A percentile compares a stretch with the other conserved stretches of the same genome.
phyloP scores from a whole-genome alignment of 331 rosid genomes.

The Acacia concinna region DNA sequence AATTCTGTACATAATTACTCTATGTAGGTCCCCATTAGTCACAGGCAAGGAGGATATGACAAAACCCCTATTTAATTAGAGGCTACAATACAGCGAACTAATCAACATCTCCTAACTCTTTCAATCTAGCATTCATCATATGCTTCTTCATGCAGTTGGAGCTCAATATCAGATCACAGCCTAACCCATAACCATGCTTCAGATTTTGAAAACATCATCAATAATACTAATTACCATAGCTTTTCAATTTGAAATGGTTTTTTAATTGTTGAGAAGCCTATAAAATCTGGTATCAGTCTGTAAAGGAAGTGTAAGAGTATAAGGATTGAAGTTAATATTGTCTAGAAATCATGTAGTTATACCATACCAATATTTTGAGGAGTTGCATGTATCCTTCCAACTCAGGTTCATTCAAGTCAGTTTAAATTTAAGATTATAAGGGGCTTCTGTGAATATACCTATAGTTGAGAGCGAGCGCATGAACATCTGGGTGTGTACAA shows the following conservation, averaged over 20 bases:
- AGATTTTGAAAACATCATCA: not conserved
- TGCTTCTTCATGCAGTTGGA: not conserved
- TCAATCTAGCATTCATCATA: not conserved
- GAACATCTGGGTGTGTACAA: not conserved
- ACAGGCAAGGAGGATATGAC: not conserved
- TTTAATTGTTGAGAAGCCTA: not conserved
- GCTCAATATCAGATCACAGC: not conserved
- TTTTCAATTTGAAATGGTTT: not conserved
- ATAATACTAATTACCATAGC: not conserved
- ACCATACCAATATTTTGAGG: not conserved
- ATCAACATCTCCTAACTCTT: not conserved
- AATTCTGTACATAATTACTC: not conserved
- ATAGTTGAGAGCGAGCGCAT: not conserved
- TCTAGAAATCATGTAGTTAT: not conserved
- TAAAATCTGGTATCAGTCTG: not conserved
- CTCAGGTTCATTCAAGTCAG: not conserved
- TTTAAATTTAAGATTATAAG: not conserved
- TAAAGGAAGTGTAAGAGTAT: not conserved
- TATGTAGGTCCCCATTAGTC: not conserved
- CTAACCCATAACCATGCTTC: not conserved
- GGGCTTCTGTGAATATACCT: not conserved
- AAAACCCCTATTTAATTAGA: not conserved
- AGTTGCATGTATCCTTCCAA: not conserved
- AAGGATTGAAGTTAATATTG: not conserved
- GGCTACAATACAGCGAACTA: not conserved